phyloP scores from a whole-genome alignment of 768 basidiomycete genomes.

The Xerocomus spinulosus region DNA sequence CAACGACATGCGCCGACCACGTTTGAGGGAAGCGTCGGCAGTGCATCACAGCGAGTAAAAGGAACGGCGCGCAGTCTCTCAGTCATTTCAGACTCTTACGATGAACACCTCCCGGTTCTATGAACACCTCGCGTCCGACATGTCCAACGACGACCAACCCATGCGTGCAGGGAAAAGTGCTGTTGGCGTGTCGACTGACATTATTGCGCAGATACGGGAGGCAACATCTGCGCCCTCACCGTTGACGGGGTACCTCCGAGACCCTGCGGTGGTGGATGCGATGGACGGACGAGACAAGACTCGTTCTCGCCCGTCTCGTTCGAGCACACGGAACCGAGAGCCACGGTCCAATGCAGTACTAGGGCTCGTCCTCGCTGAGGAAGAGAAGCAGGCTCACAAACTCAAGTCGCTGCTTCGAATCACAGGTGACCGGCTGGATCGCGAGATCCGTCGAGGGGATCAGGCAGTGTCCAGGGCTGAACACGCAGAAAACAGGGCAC shows the following conservation, averaged over 20 bases:
- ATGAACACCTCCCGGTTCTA: conserved; percentile 31
- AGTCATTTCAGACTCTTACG: conserved; percentile 5
- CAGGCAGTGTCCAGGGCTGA: conserved; percentile 48
- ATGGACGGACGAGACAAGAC: conserved; percentile 31
- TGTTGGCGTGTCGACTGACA: conserved; percentile 23
- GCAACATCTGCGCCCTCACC: conserved; percentile 44
- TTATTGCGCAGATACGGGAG: conserved; percentile 40
- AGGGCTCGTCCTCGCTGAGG: conserved; percentile 45
- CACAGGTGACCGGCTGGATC: conserved; percentile 51
- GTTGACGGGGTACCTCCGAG: conserved; percentile 40
- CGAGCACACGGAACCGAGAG: conserved; percentile 38
- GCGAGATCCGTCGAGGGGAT: conserved; percentile 52
- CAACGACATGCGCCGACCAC: conserved; percentile 11
- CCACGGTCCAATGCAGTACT: conserved; percentile 37
- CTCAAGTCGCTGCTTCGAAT: conserved; percentile 49
- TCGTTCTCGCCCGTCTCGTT: conserved; percentile 30
- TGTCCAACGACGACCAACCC: conserved; percentile 14
- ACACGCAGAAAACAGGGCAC: conserved; percentile 46
- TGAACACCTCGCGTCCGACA: conserved; percentile 26
- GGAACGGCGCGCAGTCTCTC: conserved; percentile 3
- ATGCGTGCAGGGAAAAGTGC: conserved; percentile 1
- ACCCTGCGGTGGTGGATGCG: conserved; percentile 37
- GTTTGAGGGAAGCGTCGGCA: background rate
- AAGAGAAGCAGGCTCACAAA: conserved; percentile 53
- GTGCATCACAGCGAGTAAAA: conserved; percentile 12